phyloP scores from a whole-genome alignment of 164 flowering plant species.

The Magnolia sinica region DNA sequence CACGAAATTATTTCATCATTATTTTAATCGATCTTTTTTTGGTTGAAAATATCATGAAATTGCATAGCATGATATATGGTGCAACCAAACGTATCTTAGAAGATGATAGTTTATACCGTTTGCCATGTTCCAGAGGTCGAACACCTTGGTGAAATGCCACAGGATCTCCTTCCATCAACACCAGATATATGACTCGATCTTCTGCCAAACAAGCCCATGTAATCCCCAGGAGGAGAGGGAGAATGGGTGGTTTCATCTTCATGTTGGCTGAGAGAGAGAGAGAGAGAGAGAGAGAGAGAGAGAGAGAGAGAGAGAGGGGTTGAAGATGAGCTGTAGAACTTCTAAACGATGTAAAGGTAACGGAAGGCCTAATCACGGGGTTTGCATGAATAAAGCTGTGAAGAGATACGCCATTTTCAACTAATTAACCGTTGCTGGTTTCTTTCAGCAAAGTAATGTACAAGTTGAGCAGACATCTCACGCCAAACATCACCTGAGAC shows the following conservation, averaged over 20 bases:
- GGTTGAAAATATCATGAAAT: background rate
- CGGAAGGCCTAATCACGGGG: background rate
- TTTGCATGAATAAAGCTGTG: background rate
- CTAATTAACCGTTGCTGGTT: background rate
- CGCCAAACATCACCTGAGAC: background rate
- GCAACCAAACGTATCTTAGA: background rate
- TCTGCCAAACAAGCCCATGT: conserved; percentile 28
- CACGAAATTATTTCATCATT: too few species aligned
- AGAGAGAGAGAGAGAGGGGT: too few species aligned
- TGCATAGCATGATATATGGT: background rate
- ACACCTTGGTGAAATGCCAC: conserved; percentile 46
- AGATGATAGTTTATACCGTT: conserved; percentile 1
- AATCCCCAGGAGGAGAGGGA: conserved; percentile 1
- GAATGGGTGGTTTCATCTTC: background rate
- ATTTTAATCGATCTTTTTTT: background rate
- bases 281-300: too few species aligned
- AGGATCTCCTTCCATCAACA: conserved; percentile 65
- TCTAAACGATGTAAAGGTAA: too few species aligned
- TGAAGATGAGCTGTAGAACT: too few species aligned
- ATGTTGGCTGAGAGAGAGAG: background rate
- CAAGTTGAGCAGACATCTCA: background rate
- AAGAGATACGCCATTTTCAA: background rate
- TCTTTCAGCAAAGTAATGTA: background rate
- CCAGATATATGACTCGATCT: conserved; percentile 49
- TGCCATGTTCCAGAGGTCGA: conserved; percentile 13